These are phyloP conservation scores for Cercospora brassicicola DNA, from an alignment of 2,329 filamentous ascomycete species.

Conservation along the genomic window DNA sequence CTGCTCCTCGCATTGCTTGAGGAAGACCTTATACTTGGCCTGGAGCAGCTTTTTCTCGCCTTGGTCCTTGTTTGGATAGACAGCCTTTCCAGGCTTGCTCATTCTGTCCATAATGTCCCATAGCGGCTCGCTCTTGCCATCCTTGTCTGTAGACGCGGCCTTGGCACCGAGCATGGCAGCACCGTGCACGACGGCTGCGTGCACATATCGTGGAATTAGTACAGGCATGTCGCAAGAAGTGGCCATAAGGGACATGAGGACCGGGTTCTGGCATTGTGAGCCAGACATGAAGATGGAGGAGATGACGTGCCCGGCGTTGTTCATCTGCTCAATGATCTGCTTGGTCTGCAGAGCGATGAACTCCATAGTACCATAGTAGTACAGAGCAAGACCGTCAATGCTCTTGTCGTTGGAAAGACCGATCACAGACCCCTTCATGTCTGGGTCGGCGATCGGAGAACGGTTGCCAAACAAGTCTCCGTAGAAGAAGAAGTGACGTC, in stretches of 20 bases:
- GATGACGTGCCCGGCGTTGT: conserved; percentile 81
- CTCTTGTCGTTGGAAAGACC: conserved; percentile 85
- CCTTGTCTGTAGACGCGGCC: conserved; percentile 78
- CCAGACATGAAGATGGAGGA: conserved; percentile 98
- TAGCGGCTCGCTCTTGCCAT: conserved; percentile 78
- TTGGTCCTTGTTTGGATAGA: conserved; percentile 70
- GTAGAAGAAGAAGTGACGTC: conserved; percentile 96
- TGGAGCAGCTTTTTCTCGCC: conserved; percentile 77
- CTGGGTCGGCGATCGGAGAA: conserved; percentile 85
- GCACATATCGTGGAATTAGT: conserved; percentile 87
- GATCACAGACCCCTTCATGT: conserved; percentile 87
- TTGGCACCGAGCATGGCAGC: conserved; percentile 97
- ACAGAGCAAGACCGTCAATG: conserved; percentile 80
- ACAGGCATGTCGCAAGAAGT: conserved; percentile 91
- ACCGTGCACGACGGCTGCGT: conserved; percentile 95
- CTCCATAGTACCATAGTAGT: conserved; percentile 96
- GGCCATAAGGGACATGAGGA: conserved; percentile 88
- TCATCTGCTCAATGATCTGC: conserved; percentile 95
- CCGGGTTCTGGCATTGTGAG: conserved; percentile 91
- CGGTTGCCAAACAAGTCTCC: conserved; percentile 97
- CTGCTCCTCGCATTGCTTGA: conserved; percentile 87
- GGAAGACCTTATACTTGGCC: conserved; percentile 92
- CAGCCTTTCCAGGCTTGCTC: conserved; percentile 86
- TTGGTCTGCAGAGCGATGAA: conserved; percentile 96
- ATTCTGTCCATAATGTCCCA: conserved; percentile 98